These are phyloP conservation scores for Cordyceps cicadae DNA, from an alignment of 2,329 filamentous ascomycete species.

Conservation along the genomic window DNA sequence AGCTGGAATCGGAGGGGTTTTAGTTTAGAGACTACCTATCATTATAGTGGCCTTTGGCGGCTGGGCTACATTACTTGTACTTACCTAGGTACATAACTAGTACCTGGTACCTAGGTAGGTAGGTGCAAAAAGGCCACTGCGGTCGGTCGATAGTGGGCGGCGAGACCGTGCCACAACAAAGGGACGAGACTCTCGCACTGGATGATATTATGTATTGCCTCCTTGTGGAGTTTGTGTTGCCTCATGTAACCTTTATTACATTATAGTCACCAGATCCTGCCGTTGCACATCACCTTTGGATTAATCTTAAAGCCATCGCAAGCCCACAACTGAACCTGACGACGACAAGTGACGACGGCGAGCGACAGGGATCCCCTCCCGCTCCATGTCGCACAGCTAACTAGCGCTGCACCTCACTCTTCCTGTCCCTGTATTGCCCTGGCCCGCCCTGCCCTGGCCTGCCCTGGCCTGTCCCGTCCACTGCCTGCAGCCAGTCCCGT, in stretches of 20 bases:
- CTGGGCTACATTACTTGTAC: no score
- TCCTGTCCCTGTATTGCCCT: not conserved
- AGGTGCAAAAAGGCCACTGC: not conserved
- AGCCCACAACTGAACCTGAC: not conserved
- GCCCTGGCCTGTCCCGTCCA: not conserved
- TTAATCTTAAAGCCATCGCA: not conserved
- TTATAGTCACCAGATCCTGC: not conserved
- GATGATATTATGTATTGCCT: no score
- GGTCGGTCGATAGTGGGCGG: not conserved
- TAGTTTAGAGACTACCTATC: not conserved
- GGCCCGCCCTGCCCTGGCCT: not conserved
- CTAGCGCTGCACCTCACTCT: not conserved
- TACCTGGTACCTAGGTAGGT: no score
- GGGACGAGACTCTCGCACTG: no score
- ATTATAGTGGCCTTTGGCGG: not conserved
- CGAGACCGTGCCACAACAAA: no score
- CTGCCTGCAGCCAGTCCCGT: not conserved
- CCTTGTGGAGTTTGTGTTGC: no score
- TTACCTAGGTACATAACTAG: no score
- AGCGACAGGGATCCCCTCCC: constrained; percentile 8
- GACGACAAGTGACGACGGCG: not conserved
- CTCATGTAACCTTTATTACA: not conserved
- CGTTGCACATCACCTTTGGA: not conserved
- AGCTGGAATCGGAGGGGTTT: not conserved
- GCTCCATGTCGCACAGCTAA: constrained; percentile 6